phyloP scores from a whole-genome alignment of 208 protist species.

The Acanthamoeba castellanii region DNA sequence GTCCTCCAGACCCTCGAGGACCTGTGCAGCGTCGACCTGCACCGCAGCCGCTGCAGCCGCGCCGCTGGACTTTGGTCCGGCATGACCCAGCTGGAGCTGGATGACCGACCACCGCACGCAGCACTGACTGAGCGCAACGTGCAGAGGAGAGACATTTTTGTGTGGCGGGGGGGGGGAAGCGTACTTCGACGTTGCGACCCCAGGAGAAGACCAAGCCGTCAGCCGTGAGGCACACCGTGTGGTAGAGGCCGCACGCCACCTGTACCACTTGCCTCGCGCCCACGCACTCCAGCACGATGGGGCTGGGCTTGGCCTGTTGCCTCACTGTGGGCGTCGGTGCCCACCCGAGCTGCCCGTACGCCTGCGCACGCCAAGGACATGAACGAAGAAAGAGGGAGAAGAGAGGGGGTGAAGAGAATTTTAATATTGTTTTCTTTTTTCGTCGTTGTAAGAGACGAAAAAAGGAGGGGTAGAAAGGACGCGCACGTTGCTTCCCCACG shows the following conservation, averaged over 20 bases:
- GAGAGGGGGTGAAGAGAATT: too few relatives aligned
- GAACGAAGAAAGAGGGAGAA: neutral
- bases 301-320: neutral
- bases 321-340: neutral
- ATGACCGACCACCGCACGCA: neutral
- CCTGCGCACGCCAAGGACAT: neutral
- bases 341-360: constrained; percentile 5
- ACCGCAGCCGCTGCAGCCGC: too few relatives aligned
- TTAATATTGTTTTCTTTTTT: too few relatives aligned
- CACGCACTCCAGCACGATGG: neutral
- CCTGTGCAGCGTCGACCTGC: neutral
- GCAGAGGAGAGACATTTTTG: neutral
- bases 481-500: neutral
- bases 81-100: neutral
- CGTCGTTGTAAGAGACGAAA: too few relatives aligned
- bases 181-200: neutral
- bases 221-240: neutral
- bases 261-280: neutral
- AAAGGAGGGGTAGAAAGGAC: neutral
- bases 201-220: neutral
- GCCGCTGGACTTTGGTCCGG: too few relatives aligned
- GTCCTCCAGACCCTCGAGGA: neutral
- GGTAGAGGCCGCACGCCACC: neutral
- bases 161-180: neutral
- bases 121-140: neutral